Percentiles rank a stretch among this genome's conserved stretches.
These are phyloP conservation scores for Schoenoplectus triqueter DNA, from an alignment of 202 grass and related monocot genomes.

Conservation along the genomic window DNA sequence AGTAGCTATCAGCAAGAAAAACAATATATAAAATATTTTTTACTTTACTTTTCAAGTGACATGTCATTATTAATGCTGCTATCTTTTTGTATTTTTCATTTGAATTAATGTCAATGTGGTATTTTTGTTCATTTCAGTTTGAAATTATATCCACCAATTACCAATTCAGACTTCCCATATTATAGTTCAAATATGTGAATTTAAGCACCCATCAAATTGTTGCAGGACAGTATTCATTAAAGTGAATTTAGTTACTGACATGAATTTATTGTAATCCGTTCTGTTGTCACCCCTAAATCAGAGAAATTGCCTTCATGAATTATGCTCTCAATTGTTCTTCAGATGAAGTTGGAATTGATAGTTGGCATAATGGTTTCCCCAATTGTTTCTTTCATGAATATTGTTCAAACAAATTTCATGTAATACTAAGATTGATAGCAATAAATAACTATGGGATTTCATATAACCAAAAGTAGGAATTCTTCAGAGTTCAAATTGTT, in stretches of 20 bases:
- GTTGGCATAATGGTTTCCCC: not conserved
- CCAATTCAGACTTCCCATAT: not conserved
- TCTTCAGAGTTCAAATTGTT: not conserved
- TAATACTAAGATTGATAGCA: not conserved
- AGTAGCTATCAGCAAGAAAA: not conserved
- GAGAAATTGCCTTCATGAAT: not conserved
- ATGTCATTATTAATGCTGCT: not conserved
- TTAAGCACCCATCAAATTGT: not conserved
- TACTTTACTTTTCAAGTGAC: not conserved
- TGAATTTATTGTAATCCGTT: not conserved
- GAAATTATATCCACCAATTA: not conserved
- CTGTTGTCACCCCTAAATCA: not conserved
- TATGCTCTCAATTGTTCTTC: constrained; percentile 4
- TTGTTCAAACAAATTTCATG: not conserved
- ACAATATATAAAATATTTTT: not conserved
- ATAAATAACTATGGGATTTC: not conserved
- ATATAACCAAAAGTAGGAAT: not conserved
- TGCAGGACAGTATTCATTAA: not conserved
- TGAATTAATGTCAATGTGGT: not conserved
- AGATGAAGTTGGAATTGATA: not conserved
- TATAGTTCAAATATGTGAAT: not conserved
- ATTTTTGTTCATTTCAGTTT: not conserved
- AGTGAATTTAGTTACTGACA: not conserved
- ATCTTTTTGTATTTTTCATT: not conserved
- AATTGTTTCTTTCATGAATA: not conserved